These are phyloP conservation scores for Eleusine coracana DNA, from an alignment of 176 grass and related monocot genomes.

Conservation along the genomic window DNA sequence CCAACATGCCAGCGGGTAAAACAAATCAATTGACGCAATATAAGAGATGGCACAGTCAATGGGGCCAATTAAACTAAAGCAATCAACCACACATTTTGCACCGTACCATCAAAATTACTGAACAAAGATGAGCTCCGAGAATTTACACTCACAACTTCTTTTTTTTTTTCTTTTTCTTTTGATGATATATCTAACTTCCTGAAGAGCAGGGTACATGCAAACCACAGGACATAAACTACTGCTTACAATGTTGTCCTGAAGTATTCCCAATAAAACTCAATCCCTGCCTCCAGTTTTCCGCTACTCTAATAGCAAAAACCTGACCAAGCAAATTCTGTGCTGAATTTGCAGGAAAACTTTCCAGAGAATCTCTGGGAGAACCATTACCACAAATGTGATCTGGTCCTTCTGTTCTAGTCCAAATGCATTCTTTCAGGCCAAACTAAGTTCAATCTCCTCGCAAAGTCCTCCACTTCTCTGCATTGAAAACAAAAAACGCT, in stretches of 20 bases:
- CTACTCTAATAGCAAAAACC: constrained; percentile 35
- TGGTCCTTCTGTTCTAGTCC: constrained; percentile 66
- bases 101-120: constrained; percentile 7
- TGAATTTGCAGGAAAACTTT: constrained; percentile 23
- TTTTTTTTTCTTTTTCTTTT: not conserved
- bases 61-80: too few relatives aligned
- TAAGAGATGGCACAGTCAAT: not conserved
- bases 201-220: constrained; percentile 30
- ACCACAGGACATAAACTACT: constrained; percentile 17
- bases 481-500: constrained; percentile 33
- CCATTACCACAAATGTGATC: constrained; percentile 66
- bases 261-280: not conserved
- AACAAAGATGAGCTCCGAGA: constrained; percentile 1
- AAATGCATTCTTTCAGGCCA: constrained; percentile 97
- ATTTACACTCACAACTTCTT: constrained; percentile 27
- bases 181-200: not conserved
- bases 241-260: not conserved
- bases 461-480: constrained; percentile 99
- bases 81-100: not conserved
- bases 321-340: constrained; percentile 22
- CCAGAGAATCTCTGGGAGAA: constrained; percentile 53
- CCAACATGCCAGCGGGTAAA: not conserved
- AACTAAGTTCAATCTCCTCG: constrained; percentile 85
- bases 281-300: constrained; percentile 31
- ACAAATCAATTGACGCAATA: not conserved